phyloP scores from a whole-genome alignment of 2,329 filamentous ascomycete genomes.

The Aspergillus eucalypticola region DNA sequence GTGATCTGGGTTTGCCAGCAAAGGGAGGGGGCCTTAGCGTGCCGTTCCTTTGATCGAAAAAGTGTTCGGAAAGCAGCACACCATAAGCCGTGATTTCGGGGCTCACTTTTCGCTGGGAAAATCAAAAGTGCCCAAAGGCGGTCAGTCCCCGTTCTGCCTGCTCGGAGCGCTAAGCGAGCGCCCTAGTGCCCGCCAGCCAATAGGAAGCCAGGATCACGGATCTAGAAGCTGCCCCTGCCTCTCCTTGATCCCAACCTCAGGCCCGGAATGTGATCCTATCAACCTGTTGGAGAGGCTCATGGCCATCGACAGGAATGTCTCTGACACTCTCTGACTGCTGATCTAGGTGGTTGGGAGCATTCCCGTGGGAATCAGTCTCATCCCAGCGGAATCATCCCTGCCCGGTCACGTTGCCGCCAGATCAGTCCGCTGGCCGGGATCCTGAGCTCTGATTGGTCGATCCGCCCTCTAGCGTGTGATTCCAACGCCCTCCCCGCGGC shows the following conservation, averaged over 20 bases:
- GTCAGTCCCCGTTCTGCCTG: conserved; percentile 14
- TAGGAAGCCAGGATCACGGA: conserved; percentile 39
- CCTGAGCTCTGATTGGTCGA: conserved; percentile 40
- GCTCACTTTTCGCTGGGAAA: conserved; percentile 28
- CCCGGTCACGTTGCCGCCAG: conserved; percentile 30
- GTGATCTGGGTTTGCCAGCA: conserved; percentile 38
- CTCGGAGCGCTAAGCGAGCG: conserved; percentile 37
- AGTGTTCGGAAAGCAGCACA: conserved; percentile 35
- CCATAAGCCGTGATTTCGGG: conserved; percentile 35
- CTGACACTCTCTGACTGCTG: conserved; percentile 14
- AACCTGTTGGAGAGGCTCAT: conserved; percentile 14
- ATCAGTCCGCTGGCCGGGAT: conserved; percentile 32
- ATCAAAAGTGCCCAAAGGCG: conserved; percentile 25
- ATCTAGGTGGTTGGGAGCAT: conserved; percentile 23
- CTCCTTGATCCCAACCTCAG: conserved; percentile 40
- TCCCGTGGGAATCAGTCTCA: conserved; percentile 29
- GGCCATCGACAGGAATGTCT: conserved; percentile 18
- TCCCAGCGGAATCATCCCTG: conserved; percentile 27
- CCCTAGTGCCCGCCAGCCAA: conserved; percentile 29
- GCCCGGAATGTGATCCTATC: conserved; percentile 19
- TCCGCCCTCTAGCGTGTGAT: conserved; percentile 39
- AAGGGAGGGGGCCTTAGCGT: conserved; percentile 30
- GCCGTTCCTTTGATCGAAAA: conserved; percentile 32
- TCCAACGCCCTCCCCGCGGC: conserved; percentile 32
- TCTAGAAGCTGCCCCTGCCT: conserved; percentile 30